Evolutionary conservation across 176 grass and related monocot species (phyloP).

Genomic region (Oryza glumipatula): DNA sequence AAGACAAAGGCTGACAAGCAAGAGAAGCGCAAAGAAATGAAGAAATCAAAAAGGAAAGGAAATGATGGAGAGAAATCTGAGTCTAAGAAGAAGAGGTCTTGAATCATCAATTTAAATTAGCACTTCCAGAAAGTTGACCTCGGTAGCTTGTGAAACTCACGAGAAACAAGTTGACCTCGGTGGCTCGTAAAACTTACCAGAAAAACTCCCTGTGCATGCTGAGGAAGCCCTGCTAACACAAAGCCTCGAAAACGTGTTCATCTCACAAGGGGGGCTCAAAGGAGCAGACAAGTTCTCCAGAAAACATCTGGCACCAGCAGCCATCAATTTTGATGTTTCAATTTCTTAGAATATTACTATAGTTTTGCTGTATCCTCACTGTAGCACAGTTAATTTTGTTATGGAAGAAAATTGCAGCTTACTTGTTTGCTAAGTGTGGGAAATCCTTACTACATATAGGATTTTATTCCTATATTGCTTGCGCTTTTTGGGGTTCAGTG

Average conservation of each 20-base stretch:
- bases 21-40: slow-evolving; percentile 44
- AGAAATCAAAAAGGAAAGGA: slow-evolving; percentile 77
- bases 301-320: background rate
- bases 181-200: too few species aligned
- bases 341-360: slow-evolving; percentile 9
- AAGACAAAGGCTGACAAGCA: slow-evolving; percentile 54
- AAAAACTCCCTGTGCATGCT: background rate
- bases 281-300: too few species aligned
- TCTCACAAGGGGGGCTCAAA: background rate
- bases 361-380: background rate
- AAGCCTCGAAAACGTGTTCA: background rate
- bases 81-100: slow-evolving; percentile 73
- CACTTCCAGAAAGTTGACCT: background rate
- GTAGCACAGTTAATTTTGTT: background rate
- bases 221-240: background rate
- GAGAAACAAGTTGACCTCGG: too few species aligned
- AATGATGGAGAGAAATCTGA: slow-evolving; percentile 56
- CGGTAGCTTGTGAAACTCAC: background rate
- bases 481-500: background rate
- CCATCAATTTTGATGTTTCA: slow-evolving; percentile 19
- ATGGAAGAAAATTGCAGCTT: background rate
- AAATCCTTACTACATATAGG: background rate
- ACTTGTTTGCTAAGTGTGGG: too few species aligned
- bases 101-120: slow-evolving; percentile 9
- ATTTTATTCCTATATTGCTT: background rate